These are phyloP conservation scores for Colletotrichum melonis DNA, from an alignment of 2,329 filamentous ascomycete genomes.

Conservation along the genomic window DNA sequence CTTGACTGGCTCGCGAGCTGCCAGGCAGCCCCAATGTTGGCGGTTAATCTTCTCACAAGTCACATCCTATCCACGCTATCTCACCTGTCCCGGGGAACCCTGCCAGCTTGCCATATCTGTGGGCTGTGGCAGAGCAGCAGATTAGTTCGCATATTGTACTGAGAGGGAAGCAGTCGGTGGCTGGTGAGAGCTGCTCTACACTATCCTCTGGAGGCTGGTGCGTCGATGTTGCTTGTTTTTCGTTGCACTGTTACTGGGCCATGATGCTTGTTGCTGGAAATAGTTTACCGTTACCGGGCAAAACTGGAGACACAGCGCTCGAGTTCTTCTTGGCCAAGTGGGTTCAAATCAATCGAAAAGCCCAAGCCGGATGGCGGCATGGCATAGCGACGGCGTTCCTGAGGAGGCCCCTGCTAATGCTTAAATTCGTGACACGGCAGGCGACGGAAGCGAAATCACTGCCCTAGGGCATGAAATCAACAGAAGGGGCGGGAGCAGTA, in stretches of 20 bases:
- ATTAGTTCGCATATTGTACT: neutral
- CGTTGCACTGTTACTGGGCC: conserved; percentile 1
- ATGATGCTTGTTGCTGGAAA: conserved; percentile 16
- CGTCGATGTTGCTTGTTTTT: neutral
- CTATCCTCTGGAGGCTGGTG: neutral
- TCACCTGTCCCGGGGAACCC: conserved; percentile 1
- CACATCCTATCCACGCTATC: neutral
- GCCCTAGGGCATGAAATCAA: neutral
- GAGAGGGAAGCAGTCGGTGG: neutral
- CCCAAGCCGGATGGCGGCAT: conserved; percentile 22
- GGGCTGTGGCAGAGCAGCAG: conserved; percentile 11
- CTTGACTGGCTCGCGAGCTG: neutral
- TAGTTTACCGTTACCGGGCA: conserved; percentile 9
- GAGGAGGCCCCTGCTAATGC: neutral
- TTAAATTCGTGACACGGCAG: neutral
- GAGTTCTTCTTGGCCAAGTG: neutral
- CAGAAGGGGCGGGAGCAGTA: neutral
- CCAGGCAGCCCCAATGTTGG: neutral
- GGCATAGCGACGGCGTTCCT: neutral
- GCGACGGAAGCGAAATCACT: neutral
- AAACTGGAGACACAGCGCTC: conserved; percentile 13
- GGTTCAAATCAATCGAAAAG: neutral
- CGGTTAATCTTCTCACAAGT: neutral
- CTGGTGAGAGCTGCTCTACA: neutral
- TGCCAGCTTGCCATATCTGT: conserved; percentile 19